These are phyloP conservation scores for Oenanthe sinensis DNA, from an alignment of 129 eudicot genomes.

Conservation along the genomic window DNA sequence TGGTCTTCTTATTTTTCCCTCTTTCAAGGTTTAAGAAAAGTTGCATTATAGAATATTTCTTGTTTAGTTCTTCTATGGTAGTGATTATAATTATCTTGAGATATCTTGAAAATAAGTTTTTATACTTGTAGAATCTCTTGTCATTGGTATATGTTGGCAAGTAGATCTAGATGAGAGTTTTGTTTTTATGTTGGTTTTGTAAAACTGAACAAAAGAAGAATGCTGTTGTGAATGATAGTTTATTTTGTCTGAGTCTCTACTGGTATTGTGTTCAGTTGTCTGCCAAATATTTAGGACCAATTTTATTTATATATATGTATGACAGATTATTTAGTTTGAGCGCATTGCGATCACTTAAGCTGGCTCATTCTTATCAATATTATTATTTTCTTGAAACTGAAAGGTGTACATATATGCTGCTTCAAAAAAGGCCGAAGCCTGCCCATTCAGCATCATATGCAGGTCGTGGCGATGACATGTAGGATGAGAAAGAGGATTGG, in stretches of 20 bases:
- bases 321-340: background rate
- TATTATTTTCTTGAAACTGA: background rate
- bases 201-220: background rate
- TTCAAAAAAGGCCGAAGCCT: background rate
- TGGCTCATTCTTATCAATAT: background rate
- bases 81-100: background rate
- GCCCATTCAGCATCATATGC: background rate
- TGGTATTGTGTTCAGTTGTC: background rate
- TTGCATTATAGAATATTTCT: background rate
- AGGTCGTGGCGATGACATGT: conserved; percentile 37
- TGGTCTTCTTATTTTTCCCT: background rate
- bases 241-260: background rate
- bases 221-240: background rate
- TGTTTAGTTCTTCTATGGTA: background rate
- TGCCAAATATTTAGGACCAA: background rate
- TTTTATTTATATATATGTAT: background rate
- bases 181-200: background rate
- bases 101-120: background rate
- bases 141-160: background rate
- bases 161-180: background rate
- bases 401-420: background rate
- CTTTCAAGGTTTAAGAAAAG: background rate
- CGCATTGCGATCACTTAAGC: background rate
- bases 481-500: conserved; percentile 42
- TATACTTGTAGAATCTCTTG: background rate